Evolutionary conservation across 2,329 filamentous ascomycete species (phyloP).

Genomic region (Dryadomyces quercus-mongolicae): DNA sequence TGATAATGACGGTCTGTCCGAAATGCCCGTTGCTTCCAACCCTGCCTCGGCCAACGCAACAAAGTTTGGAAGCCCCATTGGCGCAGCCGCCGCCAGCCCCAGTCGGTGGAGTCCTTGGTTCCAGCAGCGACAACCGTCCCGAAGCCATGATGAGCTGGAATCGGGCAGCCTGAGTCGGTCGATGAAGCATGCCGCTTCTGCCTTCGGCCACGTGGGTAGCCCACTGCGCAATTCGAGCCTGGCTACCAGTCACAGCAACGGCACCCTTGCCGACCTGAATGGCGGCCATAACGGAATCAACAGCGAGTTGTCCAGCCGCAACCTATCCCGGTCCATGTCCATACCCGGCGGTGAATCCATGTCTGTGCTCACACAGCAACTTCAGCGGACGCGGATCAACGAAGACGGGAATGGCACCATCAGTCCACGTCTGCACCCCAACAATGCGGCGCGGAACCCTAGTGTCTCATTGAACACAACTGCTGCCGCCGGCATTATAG

Average conservation of each 20-base stretch:
- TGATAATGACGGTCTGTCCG: conserved; percentile 21
- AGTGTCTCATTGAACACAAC: conserved; percentile 18
- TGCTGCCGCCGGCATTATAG: conserved; percentile 17
- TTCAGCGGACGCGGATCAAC: conserved; percentile 45
- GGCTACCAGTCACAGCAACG: conserved; percentile 31
- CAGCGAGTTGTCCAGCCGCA: background rate
- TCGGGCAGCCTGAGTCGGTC: conserved; percentile 17
- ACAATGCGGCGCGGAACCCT: conserved; percentile 28
- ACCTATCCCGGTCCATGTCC: conserved; percentile 7
- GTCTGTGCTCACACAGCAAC: conserved; percentile 48
- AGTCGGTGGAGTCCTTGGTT: conserved; percentile 47
- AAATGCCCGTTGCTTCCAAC: conserved; percentile 29
- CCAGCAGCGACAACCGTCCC: conserved; percentile 31
- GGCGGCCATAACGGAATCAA: conserved; percentile 10
- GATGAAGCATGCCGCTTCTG: conserved; percentile 35
- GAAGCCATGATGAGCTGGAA: conserved; percentile 32
- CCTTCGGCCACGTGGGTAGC: conserved; percentile 54
- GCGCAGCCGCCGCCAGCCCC: conserved; percentile 33
- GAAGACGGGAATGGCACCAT: conserved; percentile 29
- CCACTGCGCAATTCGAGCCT: conserved; percentile 52
- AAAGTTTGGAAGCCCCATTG: conserved; percentile 47
- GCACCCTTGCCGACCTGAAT: conserved; percentile 15
- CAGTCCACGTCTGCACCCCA: conserved; percentile 39
- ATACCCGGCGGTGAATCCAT: conserved; percentile 37
- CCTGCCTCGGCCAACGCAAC: conserved; percentile 18